Evolutionary conservation across 1,284 basidiomycete genomes (phyloP), one percentile per base, ranked within the genome.

Genomic region (Microbotryum scabiosae): DNA sequence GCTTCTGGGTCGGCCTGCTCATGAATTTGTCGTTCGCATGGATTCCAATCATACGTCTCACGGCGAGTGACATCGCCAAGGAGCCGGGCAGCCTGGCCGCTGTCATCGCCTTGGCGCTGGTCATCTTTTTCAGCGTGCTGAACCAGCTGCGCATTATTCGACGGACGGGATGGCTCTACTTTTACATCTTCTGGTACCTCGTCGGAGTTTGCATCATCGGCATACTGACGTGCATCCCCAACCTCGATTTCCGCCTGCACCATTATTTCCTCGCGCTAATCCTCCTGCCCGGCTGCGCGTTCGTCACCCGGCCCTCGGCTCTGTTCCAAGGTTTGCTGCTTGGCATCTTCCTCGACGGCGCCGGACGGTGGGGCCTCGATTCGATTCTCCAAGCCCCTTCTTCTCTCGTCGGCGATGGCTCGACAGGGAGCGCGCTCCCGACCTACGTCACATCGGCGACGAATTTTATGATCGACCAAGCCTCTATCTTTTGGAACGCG

Each of bases 141-240:
- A 90, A 90, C 72, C 90, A 93, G 75, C 71, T 87, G 7, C 80
- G 87, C n/a, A 83, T 90, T 48, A 86, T 91, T 60, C 82, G 89
- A 54, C 85, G 86, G 73, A 88, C 86, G 0, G 88, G 90, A 0
- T 87, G 84, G 82, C 76, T 93, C 32, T 83, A 84, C 4, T 81
- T 85, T 70, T 70, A 68, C 57, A 57, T 69, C 44, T 60, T 66
- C 28, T 72, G 66, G 66, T 71, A 69, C 58, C 43, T 59, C 30
- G 70, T 80, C 12, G 87, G 86, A 4, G 88, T 82, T 1, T 73
- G 88, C 18, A 78, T 85, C 45, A 73, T 82, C 18, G 74, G 87
- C 9, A 81, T 91, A 5, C 74, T 90, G 36, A 81, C 85, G 1
- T 78, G 83, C 50, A 78, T 92, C 30, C 90, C 90, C 12, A 83